These are phyloP conservation scores for Colletotrichum phormii DNA, from an alignment of 2,329 filamentous ascomycete genomes.

Conservation along the genomic window DNA sequence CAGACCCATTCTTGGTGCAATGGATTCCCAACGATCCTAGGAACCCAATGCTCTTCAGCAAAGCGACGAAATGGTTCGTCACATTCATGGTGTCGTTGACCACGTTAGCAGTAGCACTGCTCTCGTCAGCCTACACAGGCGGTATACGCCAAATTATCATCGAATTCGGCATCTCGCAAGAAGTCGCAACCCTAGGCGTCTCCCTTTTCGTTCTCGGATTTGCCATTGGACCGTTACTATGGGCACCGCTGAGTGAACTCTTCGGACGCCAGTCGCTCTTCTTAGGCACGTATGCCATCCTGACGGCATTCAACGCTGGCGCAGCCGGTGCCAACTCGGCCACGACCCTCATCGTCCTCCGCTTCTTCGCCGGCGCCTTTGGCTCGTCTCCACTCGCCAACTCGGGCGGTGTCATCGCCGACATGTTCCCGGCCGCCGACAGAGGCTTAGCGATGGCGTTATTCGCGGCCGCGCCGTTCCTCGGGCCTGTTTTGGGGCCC, in stretches of 20 bases:
- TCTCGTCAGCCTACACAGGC: constrained; percentile 70
- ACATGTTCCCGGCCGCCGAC: constrained; percentile 66
- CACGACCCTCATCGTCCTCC: constrained; percentile 69
- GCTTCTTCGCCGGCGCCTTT: constrained; percentile 73
- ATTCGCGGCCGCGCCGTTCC: constrained; percentile 74
- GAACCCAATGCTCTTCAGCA: constrained; percentile 69
- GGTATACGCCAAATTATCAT: constrained; percentile 61
- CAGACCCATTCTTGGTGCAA: constrained; percentile 71
- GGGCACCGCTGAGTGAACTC: constrained; percentile 73
- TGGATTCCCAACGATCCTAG: constrained; percentile 72
- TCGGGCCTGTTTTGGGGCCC: constrained; percentile 73
- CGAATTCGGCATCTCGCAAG: constrained; percentile 59
- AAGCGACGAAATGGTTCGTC: constrained; percentile 69
- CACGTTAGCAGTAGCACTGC: constrained; percentile 72
- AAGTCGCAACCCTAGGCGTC: constrained; percentile 59
- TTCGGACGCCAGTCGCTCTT: constrained; percentile 70
- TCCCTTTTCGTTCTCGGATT: constrained; percentile 62
- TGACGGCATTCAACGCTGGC: constrained; percentile 71
- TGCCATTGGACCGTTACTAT: constrained; percentile 70
- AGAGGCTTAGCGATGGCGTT: constrained; percentile 69
- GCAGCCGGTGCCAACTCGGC: constrained; percentile 68
- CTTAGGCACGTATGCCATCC: constrained; percentile 63
- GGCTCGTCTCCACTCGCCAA: constrained; percentile 72
- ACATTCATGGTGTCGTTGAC: constrained; percentile 69
- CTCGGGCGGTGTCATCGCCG: constrained; percentile 70